phyloP scores from a whole-genome alignment of 805 yeast species.

The Metschnikowia gelsemii region DNA sequence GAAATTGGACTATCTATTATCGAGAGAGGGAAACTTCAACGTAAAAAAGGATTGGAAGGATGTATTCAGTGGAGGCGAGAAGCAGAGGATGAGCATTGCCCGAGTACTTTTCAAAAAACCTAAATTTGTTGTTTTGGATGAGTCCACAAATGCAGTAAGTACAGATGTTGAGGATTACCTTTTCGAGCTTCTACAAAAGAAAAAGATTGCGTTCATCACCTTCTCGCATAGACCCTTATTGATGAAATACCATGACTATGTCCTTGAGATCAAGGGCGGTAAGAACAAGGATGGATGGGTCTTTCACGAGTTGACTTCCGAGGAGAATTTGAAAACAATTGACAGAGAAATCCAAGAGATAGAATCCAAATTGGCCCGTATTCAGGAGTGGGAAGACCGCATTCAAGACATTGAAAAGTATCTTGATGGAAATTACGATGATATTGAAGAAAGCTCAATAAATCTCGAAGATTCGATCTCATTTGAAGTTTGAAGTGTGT shows the following conservation, averaged over 20 bases:
- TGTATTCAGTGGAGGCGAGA: slow-evolving; percentile 94
- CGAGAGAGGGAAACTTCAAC: slow-evolving; percentile 59
- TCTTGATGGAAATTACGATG: slow-evolving; percentile 41
- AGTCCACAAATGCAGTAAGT: slow-evolving; percentile 90
- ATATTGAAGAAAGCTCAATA: slow-evolving; percentile 15
- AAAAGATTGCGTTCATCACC: slow-evolving; percentile 75
- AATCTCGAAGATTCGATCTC: slow-evolving; percentile 12
- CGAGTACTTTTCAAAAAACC: slow-evolving; percentile 79
- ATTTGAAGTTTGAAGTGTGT: slow-evolving; percentile 12
- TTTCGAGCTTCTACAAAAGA: slow-evolving; percentile 69
- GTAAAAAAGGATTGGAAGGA: slow-evolving; percentile 77
- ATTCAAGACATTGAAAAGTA: slow-evolving; percentile 55
- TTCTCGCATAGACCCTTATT: slow-evolving; percentile 80
- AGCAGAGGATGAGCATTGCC: slow-evolving; percentile 87
- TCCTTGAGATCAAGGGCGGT: slow-evolving; percentile 61
- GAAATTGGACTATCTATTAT: slow-evolving; percentile 73
- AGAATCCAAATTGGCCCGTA: slow-evolving; percentile 57
- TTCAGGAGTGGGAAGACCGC: slow-evolving; percentile 58
- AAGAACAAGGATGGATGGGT: slow-evolving; percentile 40
- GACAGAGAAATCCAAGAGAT: slow-evolving; percentile 75
- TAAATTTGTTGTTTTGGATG: slow-evolving; percentile 80
- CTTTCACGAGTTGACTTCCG: slow-evolving; percentile 63
- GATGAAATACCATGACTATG: slow-evolving; percentile 78
- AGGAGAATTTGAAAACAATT: slow-evolving; percentile 61
- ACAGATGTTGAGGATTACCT: slow-evolving; percentile 86